Evolutionary conservation across 257 asterid genomes (phyloP).

Genomic region (Striga asiatica): DNA sequence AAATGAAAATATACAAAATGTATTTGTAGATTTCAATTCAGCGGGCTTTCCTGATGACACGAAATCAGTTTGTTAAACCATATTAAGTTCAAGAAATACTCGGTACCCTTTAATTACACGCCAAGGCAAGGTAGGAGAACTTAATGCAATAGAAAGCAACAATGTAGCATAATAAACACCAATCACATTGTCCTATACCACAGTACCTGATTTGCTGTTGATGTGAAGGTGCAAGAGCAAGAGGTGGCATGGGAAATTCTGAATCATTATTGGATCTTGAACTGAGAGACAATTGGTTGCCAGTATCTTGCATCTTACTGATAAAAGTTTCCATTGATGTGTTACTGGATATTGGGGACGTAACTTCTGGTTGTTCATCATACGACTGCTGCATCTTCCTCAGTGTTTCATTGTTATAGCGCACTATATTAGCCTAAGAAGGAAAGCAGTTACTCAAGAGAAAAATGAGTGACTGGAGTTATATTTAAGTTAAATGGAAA

Average conservation of each 20-base stretch:
- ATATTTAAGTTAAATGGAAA: background rate
- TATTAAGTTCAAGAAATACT: background rate
- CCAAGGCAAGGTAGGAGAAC: background rate
- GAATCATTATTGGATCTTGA: conserved; percentile 47
- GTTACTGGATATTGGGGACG: conserved; percentile 29
- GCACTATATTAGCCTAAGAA: conserved; percentile 71
- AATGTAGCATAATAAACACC: background rate
- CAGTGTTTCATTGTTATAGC: conserved; percentile 42
- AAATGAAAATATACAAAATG: background rate
- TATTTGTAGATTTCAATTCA: background rate
- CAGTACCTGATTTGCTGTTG: conserved; percentile 57
- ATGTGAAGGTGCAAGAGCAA: conserved; percentile 67
- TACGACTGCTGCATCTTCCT: conserved; percentile 48
- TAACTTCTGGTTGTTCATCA: conserved; percentile 23
- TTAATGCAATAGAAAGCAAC: background rate
- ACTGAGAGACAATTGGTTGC: conserved; percentile 27
- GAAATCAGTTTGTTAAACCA: background rate
- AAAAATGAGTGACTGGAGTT: background rate
- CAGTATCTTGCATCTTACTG: conserved; percentile 27
- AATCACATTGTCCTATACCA: conserved; percentile 5
- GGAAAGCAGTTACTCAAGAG: conserved; percentile 13
- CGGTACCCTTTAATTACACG: background rate
- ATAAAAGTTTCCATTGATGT: conserved; percentile 19
- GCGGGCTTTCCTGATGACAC: background rate
- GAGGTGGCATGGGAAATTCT: conserved; percentile 94